These are phyloP conservation scores for Blastobotrys attinorum DNA, from an alignment of 805 yeast species.

Conservation along the genomic window DNA sequence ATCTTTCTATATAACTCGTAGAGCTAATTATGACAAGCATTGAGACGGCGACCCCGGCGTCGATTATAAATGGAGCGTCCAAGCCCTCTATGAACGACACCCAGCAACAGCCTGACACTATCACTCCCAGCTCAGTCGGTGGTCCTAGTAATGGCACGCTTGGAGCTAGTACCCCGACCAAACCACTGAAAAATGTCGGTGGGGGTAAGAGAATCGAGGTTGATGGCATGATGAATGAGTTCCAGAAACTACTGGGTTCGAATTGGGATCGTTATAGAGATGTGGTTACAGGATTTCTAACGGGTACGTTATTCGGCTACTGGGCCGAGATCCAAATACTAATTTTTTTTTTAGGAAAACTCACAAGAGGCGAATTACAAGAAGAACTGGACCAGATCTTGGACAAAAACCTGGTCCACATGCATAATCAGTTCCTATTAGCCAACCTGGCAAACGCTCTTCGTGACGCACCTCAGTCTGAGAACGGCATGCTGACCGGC, in stretches of 20 bases:
- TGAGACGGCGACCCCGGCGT: slow-evolving; percentile 5
- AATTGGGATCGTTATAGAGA: slow-evolving; percentile 86
- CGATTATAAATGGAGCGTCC: slow-evolving; percentile 1
- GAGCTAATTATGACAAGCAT: neutral
- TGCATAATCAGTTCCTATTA: slow-evolving; percentile 78
- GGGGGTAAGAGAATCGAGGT: slow-evolving; percentile 43
- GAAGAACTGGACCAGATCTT: slow-evolving; percentile 51
- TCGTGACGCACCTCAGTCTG: slow-evolving; percentile 63
- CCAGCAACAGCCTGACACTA: neutral
- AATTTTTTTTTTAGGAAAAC: slow-evolving; percentile 53
- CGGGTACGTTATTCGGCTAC: neutral
- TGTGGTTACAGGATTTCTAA: slow-evolving; percentile 61
- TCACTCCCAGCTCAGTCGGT: neutral
- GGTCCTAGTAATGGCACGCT: neutral
- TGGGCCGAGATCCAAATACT: too few relatives aligned
- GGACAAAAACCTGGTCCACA: slow-evolving; percentile 39
- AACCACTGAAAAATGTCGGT: neutral
- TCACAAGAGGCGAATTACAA: slow-evolving; percentile 69
- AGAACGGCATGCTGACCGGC: slow-evolving; percentile 29
- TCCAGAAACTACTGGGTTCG: slow-evolving; percentile 64
- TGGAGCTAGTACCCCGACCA: neutral
- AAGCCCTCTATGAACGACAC: neutral
- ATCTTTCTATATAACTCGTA: neutral
- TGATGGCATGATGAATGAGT: slow-evolving; percentile 59
- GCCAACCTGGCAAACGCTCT: slow-evolving; percentile 80